Conservation (phyloP, 2,329 filamentous ascomycete genomes). For the Penicillium sp. region DNA sequence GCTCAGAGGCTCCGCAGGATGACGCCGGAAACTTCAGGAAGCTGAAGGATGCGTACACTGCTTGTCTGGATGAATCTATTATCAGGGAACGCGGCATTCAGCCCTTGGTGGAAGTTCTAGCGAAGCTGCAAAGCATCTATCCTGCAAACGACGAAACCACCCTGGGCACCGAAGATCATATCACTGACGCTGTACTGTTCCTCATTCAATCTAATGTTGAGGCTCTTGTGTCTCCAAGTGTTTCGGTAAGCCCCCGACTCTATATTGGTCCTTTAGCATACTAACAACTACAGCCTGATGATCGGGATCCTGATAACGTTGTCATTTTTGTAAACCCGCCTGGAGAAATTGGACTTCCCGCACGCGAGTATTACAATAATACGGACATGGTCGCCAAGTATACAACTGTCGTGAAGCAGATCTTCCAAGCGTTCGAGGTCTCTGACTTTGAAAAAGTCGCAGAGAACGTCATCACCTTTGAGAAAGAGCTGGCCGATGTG, state of each 20-base stretch:
- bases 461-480: constrained; percentile 56
- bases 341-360: constrained; percentile 57
- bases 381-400: constrained; percentile 56
- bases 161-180: constrained; percentile 23
- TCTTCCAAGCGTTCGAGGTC: constrained; percentile 42
- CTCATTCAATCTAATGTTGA: constrained; percentile 39
- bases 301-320: constrained; percentile 57
- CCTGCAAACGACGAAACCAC: constrained; percentile 31
- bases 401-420: constrained; percentile 43
- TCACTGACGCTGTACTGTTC: constrained; percentile 40
- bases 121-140: constrained; percentile 52
- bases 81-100: constrained; percentile 57
- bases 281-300: constrained; percentile 44
- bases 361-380: constrained; percentile 62
- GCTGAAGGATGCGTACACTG: constrained; percentile 63
- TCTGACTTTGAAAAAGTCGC: constrained; percentile 29
- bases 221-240: constrained; percentile 32
- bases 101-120: constrained; percentile 59
- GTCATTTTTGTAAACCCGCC: constrained; percentile 49
- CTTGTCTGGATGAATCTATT: constrained; percentile 64
- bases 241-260: constrained; percentile 31
- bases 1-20: constrained; percentile 39
- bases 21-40: constrained; percentile 60
- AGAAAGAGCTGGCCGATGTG: constrained; percentile 60
- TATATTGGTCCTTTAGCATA: background rate